Conservation (phyloP, 2,329 filamentous ascomycete species). For the Sclerotinia minor region DNA sequence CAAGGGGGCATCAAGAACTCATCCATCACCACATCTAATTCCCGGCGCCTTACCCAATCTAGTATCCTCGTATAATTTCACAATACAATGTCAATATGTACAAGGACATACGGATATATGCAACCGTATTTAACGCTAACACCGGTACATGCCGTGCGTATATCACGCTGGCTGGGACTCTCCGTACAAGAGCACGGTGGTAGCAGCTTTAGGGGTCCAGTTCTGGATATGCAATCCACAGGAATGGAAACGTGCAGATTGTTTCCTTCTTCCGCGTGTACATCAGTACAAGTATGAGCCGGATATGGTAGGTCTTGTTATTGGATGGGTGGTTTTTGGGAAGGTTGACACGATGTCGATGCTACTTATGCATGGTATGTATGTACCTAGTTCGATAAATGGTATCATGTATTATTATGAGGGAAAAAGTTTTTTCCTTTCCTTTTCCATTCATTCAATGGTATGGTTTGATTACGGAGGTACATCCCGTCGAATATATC, state of each 20-base stretch:
- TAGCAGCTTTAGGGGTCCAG: not conserved
- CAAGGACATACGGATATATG: not conserved
- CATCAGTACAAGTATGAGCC: not conserved
- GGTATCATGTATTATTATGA: not conserved
- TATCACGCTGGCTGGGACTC: not conserved
- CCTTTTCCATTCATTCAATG: too few species aligned
- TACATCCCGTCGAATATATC: not conserved
- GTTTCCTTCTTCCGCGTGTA: not conserved
- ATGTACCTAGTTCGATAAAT: not conserved
- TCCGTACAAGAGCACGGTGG: too few species aligned
- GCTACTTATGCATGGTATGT: not conserved
- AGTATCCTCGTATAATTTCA: not conserved
- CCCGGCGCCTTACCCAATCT: not conserved
- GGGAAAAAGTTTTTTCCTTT: not conserved
- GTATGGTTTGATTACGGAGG: too few species aligned
- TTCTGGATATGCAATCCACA: too few species aligned
- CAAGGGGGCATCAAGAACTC: not conserved
- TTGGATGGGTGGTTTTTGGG: not conserved
- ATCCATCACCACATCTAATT: not conserved
- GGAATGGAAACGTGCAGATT: too few species aligned
- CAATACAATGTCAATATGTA: not conserved
- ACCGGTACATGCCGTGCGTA: not conserved
- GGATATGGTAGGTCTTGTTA: not conserved
- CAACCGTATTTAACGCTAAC: not conserved
- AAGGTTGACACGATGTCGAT: not conserved